These are phyloP conservation scores for Schizophyllum commune DNA, from an alignment of 1,284 basidiomycete species.

Conservation along the genomic window DNA sequence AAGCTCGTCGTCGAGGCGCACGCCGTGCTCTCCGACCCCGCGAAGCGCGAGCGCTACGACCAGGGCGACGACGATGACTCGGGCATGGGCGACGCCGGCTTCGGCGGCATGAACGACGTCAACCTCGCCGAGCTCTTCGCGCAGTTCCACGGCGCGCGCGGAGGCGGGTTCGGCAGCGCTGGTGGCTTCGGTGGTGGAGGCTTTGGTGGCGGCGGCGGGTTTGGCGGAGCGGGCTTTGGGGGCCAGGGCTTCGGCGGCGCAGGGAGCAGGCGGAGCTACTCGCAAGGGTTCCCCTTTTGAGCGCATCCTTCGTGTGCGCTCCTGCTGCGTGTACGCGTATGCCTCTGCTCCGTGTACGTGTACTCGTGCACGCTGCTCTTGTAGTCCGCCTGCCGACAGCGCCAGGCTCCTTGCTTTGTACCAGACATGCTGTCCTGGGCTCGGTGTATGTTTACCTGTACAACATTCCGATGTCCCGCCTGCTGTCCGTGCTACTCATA, in stretches of 20 bases:
- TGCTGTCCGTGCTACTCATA: background rate
- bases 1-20: slow-evolving; percentile 76
- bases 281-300: slow-evolving; percentile 17
- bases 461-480: background rate
- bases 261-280: slow-evolving; percentile 7
- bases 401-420: background rate
- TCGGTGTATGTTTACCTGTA: background rate
- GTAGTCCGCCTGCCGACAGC: background rate
- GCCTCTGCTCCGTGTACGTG: background rate
- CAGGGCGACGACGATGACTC: slow-evolving; percentile 67
- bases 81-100: slow-evolving; percentile 35
- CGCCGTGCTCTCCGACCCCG: slow-evolving; percentile 66
- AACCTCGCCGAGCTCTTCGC: slow-evolving; percentile 61
- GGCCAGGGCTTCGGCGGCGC: slow-evolving; percentile 15
- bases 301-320: background rate
- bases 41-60: slow-evolving; percentile 64
- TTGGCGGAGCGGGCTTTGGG: slow-evolving; percentile 14
- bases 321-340: too few relatives aligned
- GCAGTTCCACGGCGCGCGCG: slow-evolving; percentile 43
- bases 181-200: slow-evolving; percentile 15
- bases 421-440: background rate
- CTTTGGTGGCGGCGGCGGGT: slow-evolving; percentile 13
- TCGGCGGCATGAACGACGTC: slow-evolving; percentile 37
- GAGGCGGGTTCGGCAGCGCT: slow-evolving; percentile 21
- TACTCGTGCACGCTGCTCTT: background rate